Evolutionary conservation across 371 early-diverging fungal genomes (phyloP).

Genomic region (Syncephalastrum monosporum): DNA sequence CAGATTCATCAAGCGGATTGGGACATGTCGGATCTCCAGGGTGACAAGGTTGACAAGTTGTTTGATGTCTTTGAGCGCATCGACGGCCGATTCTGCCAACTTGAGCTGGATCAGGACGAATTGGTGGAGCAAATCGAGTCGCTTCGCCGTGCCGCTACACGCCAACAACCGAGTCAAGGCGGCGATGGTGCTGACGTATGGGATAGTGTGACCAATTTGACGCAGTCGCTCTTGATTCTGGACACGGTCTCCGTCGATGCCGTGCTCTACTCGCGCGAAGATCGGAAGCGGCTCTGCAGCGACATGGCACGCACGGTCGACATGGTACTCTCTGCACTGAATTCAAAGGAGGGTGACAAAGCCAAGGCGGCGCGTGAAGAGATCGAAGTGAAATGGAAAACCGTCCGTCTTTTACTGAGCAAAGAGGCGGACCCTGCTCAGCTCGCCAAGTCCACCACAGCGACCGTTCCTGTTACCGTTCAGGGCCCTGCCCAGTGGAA

Average conservation of each 20-base stretch:
- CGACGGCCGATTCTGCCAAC: slow-evolving; percentile 35
- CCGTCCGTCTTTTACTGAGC: slow-evolving; percentile 16
- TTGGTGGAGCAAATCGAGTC: slow-evolving; percentile 33
- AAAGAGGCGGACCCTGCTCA: slow-evolving; percentile 15
- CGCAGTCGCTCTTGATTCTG: slow-evolving; percentile 31
- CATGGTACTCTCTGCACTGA: slow-evolving; percentile 14
- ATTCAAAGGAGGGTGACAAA: neutral
- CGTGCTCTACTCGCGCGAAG: slow-evolving; percentile 26
- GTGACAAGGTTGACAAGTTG: slow-evolving; percentile 39
- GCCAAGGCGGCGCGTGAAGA: slow-evolving; percentile 5
- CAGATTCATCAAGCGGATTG: slow-evolving; percentile 43
- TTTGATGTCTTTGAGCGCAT: slow-evolving; percentile 51
- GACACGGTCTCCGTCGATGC: slow-evolving; percentile 28
- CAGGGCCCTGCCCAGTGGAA: slow-evolving; percentile 11
- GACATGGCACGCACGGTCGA: slow-evolving; percentile 26
- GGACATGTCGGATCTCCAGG: slow-evolving; percentile 41
- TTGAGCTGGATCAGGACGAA: slow-evolving; percentile 39
- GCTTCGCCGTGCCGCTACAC: slow-evolving; percentile 19
- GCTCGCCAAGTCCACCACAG: slow-evolving; percentile 6
- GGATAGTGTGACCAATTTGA: slow-evolving; percentile 20
- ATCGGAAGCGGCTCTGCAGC: slow-evolving; percentile 23
- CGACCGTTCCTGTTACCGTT: neutral
- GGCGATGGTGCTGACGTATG: neutral
- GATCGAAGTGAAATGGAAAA: slow-evolving; percentile 22
- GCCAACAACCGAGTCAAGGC: slow-evolving; percentile 2